phyloP scores from a whole-genome alignment of 495 filamentous ascomycete species.

The Aspergillus olivimuriae region DNA sequence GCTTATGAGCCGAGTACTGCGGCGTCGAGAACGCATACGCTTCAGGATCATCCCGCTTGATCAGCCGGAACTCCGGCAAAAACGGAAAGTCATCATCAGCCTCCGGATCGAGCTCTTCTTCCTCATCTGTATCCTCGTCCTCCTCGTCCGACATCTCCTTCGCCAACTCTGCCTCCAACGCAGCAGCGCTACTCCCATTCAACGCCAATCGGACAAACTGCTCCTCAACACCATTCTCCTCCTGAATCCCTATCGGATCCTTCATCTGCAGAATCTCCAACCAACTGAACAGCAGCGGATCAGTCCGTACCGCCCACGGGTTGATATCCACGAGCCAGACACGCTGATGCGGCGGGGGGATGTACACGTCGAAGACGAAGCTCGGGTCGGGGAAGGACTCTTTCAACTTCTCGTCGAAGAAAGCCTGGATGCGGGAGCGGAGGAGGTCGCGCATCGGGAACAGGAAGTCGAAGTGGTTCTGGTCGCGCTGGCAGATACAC shows the following conservation, averaged over 20 bases:
- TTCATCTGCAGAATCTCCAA: slow-evolving; percentile 70
- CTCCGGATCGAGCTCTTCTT: slow-evolving; percentile 37
- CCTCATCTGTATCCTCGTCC: slow-evolving; percentile 24
- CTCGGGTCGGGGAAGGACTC: slow-evolving; percentile 73
- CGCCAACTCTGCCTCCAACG: slow-evolving; percentile 6
- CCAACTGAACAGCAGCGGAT: slow-evolving; percentile 88
- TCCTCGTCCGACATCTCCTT: slow-evolving; percentile 22
- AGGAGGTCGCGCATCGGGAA: slow-evolving; percentile 57
- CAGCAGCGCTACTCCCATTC: slow-evolving; percentile 16
- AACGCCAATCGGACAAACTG: slow-evolving; percentile 39
- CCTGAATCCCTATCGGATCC: slow-evolving; percentile 41
- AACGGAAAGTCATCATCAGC: slow-evolving; percentile 54
- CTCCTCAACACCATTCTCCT: slow-evolving; percentile 25
- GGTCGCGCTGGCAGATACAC: slow-evolving; percentile 81
- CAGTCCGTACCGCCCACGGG: slow-evolving; percentile 86
- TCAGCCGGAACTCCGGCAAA: slow-evolving; percentile 71
- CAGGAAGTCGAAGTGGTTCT: slow-evolving; percentile 84
- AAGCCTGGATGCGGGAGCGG: slow-evolving; percentile 52
- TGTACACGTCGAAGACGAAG: slow-evolving; percentile 86
- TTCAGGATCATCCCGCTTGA: slow-evolving; percentile 77
- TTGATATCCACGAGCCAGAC: slow-evolving; percentile 93
- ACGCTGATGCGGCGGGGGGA: slow-evolving; percentile 68
- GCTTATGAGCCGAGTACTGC: slow-evolving; percentile 91
- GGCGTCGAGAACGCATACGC: slow-evolving; percentile 78
- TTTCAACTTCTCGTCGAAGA: slow-evolving; percentile 68